Evolutionary conservation across 129 eudicot species (phyloP).

Genomic region (Chrysanthemum lavandulifolium): DNA sequence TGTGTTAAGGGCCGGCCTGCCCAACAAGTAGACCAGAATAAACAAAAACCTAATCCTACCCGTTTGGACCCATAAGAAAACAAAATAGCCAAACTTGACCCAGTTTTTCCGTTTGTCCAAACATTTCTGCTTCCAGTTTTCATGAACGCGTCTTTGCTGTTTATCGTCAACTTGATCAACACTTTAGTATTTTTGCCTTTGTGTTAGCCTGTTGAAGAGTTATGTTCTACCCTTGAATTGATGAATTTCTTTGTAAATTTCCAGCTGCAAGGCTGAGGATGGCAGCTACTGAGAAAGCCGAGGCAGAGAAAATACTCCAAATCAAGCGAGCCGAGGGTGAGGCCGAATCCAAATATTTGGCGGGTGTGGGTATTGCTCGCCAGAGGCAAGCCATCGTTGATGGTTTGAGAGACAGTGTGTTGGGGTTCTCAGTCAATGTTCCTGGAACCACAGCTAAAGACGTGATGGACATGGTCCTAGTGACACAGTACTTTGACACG

Average conservation of each 20-base stretch:
- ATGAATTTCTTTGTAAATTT: background rate
- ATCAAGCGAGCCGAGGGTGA: conserved; percentile 77
- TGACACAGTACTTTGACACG: conserved; percentile 71
- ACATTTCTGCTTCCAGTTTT: too few relatives aligned
- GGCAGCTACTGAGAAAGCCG: conserved; percentile 75
- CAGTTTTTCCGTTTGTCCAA: too few relatives aligned
- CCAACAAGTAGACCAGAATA: too few relatives aligned
- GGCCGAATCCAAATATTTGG: conserved; percentile 58
- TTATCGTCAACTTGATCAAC: too few relatives aligned
- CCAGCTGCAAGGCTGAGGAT: conserved; percentile 64
- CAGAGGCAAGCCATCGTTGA: conserved; percentile 76
- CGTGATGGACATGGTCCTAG: conserved; percentile 73
- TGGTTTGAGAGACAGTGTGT: conserved; percentile 64
- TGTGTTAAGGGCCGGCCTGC: too few relatives aligned
- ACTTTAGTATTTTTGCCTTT: too few relatives aligned
- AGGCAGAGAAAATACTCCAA: conserved; percentile 64
- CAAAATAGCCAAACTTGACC: too few relatives aligned
- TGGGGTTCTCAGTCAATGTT: conserved; percentile 61
- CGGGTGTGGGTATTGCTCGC: conserved; percentile 65
- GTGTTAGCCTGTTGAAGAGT: too few relatives aligned
- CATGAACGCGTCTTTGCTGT: too few relatives aligned
- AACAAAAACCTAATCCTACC: too few relatives aligned
- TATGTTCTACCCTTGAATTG: too few relatives aligned
- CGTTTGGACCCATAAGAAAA: too few relatives aligned
- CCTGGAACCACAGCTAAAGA: conserved; percentile 69